Evolutionary conservation across 2,329 filamentous ascomycete species (phyloP), one percentile per base, ranked within the genome.

Genomic region (Calonectria honghensis): DNA sequence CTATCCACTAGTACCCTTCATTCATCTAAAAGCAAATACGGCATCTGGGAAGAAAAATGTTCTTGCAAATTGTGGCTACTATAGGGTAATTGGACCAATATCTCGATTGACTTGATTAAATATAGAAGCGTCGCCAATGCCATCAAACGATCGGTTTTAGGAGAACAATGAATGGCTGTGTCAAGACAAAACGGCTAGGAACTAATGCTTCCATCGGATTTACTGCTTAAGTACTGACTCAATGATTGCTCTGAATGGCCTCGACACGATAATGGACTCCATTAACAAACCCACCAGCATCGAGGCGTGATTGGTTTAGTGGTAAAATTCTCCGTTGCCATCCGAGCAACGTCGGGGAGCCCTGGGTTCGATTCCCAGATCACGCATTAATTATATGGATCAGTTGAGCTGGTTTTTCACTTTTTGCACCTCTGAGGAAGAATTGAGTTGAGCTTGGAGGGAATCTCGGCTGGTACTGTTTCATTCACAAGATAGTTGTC

Each of bases 261-360:
- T n/a, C 41, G 1, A 6, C 9, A 24, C 9, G 20, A 48, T 9
- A 2, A 48, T 48, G 20, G 41, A 48, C 20, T 24, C 20, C 20
- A 4, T n/a, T 24, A 24, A 48, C 20, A 7, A 3, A 9, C n/a
- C 20, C n/a, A 11, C 45, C 20, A 32, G 10, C 27, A 54, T 54
- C 51, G 14, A 54, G n/a, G 51, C 51, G 51, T 54, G 51, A 54
- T 54, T 54, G 51, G 51, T 54, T 54, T 54, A 54, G 51, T 54
- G 51, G 51, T 54, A 54, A 54, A 54, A 54, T 54, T 54, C 51
- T 54, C 51, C 51, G 51, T 54, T 54, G 51, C 51, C 51, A 54
- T 54, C n/a, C 51, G 51, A 54, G 51, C 51, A 54, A 31, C 51
- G 51, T 54, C 51, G 51, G 51, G 51, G 51, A 54, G 51, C 51